A percentile compares a stretch with the other conserved stretches of the same genome.
Conservation (phyloP, 2,329 filamentous ascomycete species). For the Alternaria incomplexa region DNA sequence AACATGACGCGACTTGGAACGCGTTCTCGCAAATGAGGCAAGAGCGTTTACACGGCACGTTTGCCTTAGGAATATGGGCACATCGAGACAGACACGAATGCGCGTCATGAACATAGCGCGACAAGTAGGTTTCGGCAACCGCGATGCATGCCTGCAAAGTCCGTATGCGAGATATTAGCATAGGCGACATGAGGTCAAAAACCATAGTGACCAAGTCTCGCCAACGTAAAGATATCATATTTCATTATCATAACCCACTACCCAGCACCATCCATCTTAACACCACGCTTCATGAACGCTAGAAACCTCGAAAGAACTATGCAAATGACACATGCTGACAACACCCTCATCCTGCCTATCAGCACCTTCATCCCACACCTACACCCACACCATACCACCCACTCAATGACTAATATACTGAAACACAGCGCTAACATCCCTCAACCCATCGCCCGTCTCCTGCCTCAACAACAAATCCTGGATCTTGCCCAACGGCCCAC, state of each 20-base stretch:
- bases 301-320: not conserved
- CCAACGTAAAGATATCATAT: not conserved
- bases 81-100: not conserved
- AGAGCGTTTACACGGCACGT: not conserved
- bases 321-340: not conserved
- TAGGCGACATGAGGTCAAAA: not conserved
- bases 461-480: slow-evolving; percentile 91
- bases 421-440: slow-evolving; percentile 90
- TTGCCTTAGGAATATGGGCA: not conserved
- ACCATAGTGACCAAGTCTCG: not conserved
- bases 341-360: not conserved
- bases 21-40: not conserved
- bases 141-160: not conserved
- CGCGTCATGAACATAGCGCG: not conserved
- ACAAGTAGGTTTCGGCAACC: not conserved
- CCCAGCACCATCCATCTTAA: not conserved
- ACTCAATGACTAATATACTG: slow-evolving; percentile 92
- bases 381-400: not conserved
- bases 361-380: not conserved
- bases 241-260: not conserved
- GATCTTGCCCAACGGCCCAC: slow-evolving; percentile 74
- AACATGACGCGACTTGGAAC: not conserved
- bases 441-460: slow-evolving; percentile 69
- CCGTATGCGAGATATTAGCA: not conserved
- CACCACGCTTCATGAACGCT: slow-evolving; percentile 2